Conservation (phyloP, 257 asterid genomes). For the Prunella vulgaris region DNA sequence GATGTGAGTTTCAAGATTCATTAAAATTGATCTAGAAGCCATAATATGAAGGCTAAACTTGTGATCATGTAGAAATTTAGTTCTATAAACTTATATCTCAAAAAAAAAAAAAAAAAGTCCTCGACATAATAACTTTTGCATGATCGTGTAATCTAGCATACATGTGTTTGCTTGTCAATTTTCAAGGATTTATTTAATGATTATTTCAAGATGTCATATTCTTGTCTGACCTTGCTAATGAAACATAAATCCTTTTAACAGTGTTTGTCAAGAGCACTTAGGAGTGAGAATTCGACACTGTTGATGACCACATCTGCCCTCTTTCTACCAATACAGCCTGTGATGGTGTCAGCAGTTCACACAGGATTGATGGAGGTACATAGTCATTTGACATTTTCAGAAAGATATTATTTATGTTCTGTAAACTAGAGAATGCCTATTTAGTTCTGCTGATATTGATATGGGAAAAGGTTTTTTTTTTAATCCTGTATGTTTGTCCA, state of each 20-base stretch:
- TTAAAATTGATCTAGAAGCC: not conserved
- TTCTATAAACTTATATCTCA: not conserved
- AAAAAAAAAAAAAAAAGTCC: not conserved
- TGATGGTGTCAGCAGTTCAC: conserved; percentile 92
- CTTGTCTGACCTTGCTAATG: conserved; percentile 1
- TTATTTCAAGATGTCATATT: not conserved
- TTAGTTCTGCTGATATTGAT: not conserved
- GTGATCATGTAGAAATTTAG: not conserved
- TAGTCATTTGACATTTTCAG: not conserved
- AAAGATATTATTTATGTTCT: not conserved
- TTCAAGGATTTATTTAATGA: not conserved
- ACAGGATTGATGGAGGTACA: conserved; percentile 94
- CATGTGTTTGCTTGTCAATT: not conserved
- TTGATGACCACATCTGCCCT: conserved; percentile 90
- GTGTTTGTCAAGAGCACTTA: conserved; percentile 90
- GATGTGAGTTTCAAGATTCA: not conserved
- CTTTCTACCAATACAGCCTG: conserved; percentile 80
- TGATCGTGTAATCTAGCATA: not conserved
- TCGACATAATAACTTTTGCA: not conserved
- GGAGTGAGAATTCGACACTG: conserved; percentile 68
- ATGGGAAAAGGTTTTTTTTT: not conserved
- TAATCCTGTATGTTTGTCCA: not conserved
- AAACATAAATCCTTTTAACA: conserved; percentile 26
- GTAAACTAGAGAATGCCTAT: not conserved
- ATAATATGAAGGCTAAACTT: not conserved